phyloP scores from a whole-genome alignment of 2,329 filamentous ascomycete species.

The Xylariaceae sp. region DNA sequence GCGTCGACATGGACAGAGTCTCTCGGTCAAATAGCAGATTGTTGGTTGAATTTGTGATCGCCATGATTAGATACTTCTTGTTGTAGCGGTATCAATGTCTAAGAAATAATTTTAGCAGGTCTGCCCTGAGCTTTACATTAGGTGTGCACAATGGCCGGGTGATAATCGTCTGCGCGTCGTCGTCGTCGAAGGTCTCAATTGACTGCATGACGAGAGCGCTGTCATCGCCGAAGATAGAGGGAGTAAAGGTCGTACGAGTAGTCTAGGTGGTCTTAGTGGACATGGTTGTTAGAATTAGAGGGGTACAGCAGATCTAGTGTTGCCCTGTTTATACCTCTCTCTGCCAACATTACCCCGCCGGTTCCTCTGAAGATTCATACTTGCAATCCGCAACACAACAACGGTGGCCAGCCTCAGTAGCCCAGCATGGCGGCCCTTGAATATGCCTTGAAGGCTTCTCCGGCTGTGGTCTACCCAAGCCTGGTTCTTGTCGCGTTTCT shows the following conservation, averaged over 20 bases:
- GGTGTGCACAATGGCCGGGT: conserved; percentile 45
- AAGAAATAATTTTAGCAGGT: conserved; percentile 56
- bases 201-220: no score
- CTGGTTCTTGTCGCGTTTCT: background rate
- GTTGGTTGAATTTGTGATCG: conserved; percentile 49
- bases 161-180: conserved; percentile 39
- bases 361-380: no score
- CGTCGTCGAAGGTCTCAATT: no score
- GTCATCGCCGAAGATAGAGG: no score
- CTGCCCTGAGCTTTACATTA: conserved; percentile 57
- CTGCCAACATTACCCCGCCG: no score
- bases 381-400: no score
- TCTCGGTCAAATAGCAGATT: conserved; percentile 51
- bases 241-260: no score
- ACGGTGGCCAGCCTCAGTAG: no score
- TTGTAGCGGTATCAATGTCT: conserved; percentile 55
- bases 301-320: no score
- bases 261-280: no score
- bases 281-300: no score
- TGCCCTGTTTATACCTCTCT: no score
- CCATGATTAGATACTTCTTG: conserved; percentile 52
- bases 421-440: conserved; percentile 5
- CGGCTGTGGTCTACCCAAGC: background rate
- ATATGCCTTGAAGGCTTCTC: background rate
- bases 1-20: conserved; percentile 34